Conservation (phyloP, 139 green algal species). For the Closterium sp. region DNA sequence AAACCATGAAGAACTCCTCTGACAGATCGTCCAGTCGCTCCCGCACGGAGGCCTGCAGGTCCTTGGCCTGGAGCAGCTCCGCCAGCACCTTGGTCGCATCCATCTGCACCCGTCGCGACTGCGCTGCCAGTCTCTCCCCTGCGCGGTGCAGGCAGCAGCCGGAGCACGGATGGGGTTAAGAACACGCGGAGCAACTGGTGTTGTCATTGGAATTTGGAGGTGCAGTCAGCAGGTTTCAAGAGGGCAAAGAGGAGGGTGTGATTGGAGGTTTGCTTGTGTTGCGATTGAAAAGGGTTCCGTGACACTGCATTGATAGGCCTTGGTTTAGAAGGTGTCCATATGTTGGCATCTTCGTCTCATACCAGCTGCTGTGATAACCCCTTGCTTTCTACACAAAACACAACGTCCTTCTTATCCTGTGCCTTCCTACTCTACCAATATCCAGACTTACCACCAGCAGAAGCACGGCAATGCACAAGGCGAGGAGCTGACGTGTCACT, state of each 20-base stretch:
- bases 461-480: not conserved
- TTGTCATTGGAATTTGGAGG: too few relatives aligned
- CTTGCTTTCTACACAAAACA: too few relatives aligned
- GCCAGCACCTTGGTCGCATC: constrained; percentile 37
- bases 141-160: not conserved
- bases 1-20: constrained; percentile 63
- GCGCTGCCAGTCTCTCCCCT: not conserved
- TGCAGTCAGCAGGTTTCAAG: too few relatives aligned
- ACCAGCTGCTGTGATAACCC: too few relatives aligned
- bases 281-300: too few relatives aligned
- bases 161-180: not conserved
- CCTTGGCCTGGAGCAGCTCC: constrained; percentile 42
- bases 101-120: constrained; percentile 33
- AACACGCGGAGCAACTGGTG: too few relatives aligned
- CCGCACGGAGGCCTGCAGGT: constrained; percentile 12
- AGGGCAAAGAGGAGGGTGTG: too few relatives aligned
- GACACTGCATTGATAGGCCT: not conserved
- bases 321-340: too few relatives aligned
- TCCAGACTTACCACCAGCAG: not conserved
- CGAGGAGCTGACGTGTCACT: not conserved
- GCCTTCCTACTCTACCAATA: not conserved
- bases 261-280: too few relatives aligned
- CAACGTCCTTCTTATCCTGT: not conserved
- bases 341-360: not conserved
- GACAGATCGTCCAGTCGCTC: constrained; percentile 49